Percentiles rank a stretch among this genome's conserved stretches.
These are phyloP conservation scores for Taphrina flavorubra DNA, from an alignment of 1,139 yeast genomes.

Conservation along the genomic window DNA sequence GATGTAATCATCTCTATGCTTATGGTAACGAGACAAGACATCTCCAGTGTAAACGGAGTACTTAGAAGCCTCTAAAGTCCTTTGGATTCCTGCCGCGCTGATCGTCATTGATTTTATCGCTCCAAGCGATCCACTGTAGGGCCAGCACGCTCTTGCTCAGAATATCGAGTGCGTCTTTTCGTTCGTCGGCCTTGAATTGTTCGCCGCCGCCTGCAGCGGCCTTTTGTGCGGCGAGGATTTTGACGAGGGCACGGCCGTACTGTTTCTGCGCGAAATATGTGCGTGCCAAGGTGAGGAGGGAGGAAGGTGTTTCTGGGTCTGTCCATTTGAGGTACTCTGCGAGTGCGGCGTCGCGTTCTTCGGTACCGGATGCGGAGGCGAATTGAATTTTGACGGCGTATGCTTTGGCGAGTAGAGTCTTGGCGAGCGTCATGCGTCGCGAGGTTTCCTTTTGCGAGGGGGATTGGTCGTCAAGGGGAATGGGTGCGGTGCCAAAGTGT, in stretches of 20 bases:
- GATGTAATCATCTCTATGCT: too few relatives aligned
- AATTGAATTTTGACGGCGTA: slow-evolving; percentile 25
- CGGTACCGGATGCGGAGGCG: not conserved
- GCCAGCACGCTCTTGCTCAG: slow-evolving; percentile 3
- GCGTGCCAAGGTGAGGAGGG: slow-evolving; percentile 28
- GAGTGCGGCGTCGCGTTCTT: slow-evolving; percentile 21
- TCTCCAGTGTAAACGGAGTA: too few relatives aligned
- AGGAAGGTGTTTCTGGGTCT: slow-evolving; percentile 29
- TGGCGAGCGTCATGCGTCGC: slow-evolving; percentile 3
- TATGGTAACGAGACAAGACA: not conserved
- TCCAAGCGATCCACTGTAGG: slow-evolving; percentile 33
- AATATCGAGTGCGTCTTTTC: slow-evolving; percentile 22
- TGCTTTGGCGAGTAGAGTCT: slow-evolving; percentile 27
- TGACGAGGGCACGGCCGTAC: slow-evolving; percentile 42
- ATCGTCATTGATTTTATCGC: slow-evolving; percentile 12
- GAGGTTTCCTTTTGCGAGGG: slow-evolving; percentile 8
- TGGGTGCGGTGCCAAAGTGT: slow-evolving; percentile 33
- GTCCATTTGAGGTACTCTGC: slow-evolving; percentile 25
- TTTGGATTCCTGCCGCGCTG: slow-evolving; percentile 25
- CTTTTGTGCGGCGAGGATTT: slow-evolving; percentile 21
- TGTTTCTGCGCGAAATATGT: slow-evolving; percentile 17
- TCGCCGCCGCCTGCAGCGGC: not conserved
- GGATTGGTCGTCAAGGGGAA: slow-evolving; percentile 1
- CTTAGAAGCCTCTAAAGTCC: slow-evolving; percentile 34
- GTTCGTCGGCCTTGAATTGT: slow-evolving; percentile 34